These are phyloP conservation scores for Talaromyces proteolyticus DNA, from an alignment of 495 filamentous ascomycete species.

Conservation along the genomic window DNA sequence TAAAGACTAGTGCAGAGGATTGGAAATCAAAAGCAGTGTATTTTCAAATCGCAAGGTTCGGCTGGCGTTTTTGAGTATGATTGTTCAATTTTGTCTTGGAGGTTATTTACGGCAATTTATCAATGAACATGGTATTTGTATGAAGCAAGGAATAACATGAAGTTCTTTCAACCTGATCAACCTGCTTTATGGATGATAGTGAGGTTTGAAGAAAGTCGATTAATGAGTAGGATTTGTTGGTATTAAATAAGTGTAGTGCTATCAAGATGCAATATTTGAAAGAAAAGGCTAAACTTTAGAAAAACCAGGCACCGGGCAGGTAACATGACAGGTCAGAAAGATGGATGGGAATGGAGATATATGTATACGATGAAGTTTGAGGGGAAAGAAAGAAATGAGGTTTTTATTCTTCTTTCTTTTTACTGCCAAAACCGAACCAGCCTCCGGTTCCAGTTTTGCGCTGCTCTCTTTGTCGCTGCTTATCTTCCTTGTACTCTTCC, in stretches of 20 bases:
- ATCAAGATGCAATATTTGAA: no score
- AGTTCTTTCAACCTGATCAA: no score
- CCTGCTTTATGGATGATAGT: no score
- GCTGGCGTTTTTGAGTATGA: constrained; percentile 1
- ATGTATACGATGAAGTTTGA: no score
- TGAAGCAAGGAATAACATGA: no score
- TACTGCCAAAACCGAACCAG: constrained; percentile 6
- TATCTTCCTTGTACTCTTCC: constrained; percentile 34
- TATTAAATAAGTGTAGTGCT: no score
- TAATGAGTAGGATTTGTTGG: no score
- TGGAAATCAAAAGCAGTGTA: constrained; percentile 3
- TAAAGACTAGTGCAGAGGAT: not conserved
- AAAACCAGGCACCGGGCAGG: no score
- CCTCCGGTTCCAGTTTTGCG: constrained; percentile 12
- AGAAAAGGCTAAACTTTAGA: no score
- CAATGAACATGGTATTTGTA: not conserved
- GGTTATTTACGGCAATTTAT: not conserved
- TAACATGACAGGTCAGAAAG: no score
- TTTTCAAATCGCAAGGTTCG: not conserved
- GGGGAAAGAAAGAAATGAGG: no score
- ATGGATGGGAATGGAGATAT: not conserved
- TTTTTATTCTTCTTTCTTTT: constrained; percentile 5
- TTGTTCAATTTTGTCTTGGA: not conserved
- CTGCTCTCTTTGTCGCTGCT: constrained; percentile 22
- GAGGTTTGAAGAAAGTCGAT: no score